A percentile compares a stretch with the other conserved stretches of the same genome.
phyloP scores from a whole-genome alignment of 1,139 yeast genomes.

The Debaryomyces sp. region DNA sequence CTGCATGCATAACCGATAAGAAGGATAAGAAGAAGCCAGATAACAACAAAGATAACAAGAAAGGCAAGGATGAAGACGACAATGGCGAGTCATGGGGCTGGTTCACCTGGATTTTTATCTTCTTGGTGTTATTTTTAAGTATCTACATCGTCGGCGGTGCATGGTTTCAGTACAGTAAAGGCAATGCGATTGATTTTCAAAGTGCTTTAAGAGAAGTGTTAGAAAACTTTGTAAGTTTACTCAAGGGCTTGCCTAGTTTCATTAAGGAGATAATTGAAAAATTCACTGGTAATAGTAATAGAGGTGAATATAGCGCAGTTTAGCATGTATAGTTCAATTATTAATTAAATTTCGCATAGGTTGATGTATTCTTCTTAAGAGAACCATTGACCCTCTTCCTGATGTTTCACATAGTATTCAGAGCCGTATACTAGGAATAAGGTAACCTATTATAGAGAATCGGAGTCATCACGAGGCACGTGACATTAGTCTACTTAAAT shows the following conservation, averaged over 20 bases:
- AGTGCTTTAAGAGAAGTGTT: slow-evolving; percentile 69
- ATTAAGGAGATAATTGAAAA: slow-evolving; percentile 68
- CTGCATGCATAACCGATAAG: slow-evolving; percentile 43
- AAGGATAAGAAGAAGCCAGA: slow-evolving; percentile 23
- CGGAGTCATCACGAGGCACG: background rate
- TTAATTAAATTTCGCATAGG: background rate
- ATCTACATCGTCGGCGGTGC: slow-evolving; percentile 78
- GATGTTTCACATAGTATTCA: background rate
- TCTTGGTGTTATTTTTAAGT: slow-evolving; percentile 67
- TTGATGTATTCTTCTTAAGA: background rate
- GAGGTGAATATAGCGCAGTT: slow-evolving; percentile 94
- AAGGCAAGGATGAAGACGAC: slow-evolving; percentile 25
- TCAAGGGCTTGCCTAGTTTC: slow-evolving; percentile 71
- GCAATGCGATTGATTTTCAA: slow-evolving; percentile 53
- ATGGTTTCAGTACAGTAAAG: slow-evolving; percentile 67
- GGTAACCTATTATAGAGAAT: background rate
- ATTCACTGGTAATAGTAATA: slow-evolving; percentile 64
- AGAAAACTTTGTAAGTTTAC: slow-evolving; percentile 63
- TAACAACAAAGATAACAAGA: slow-evolving; percentile 22
- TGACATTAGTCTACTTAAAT: background rate
- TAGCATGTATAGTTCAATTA: slow-evolving; percentile 26
- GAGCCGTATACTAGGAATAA: background rate
- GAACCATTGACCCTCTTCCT: background rate
- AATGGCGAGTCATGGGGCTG: slow-evolving; percentile 67
- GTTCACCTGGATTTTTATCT: slow-evolving; percentile 74